These are phyloP conservation scores for Microcos paniculata DNA, from an alignment of 345 rosid genomes.

Conservation along the genomic window DNA sequence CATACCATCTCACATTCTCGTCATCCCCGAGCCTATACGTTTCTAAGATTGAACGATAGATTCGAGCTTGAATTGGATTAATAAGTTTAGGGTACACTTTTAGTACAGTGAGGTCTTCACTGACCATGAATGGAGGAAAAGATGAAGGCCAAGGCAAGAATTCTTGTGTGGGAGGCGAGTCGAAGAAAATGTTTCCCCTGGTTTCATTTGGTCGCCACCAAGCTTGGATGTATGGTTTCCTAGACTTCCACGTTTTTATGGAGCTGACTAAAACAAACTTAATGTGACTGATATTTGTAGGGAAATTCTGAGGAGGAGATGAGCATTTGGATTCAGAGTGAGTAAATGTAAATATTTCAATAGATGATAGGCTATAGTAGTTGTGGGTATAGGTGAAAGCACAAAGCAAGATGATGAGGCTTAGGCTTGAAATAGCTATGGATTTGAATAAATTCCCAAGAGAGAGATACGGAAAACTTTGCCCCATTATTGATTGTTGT, in stretches of 20 bases:
- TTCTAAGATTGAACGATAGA: slow-evolving; percentile 24
- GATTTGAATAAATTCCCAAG: no score
- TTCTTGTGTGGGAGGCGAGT: slow-evolving; percentile 38
- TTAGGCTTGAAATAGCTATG: no score
- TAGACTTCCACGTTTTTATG: slow-evolving; percentile 40
- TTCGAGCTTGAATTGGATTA: slow-evolving; percentile 15
- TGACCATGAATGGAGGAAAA: slow-evolving; percentile 48
- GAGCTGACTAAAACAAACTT: slow-evolving; percentile 49
- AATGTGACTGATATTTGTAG: slow-evolving; percentile 49
- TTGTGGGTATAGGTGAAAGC: slow-evolving; percentile 11
- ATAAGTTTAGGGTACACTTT: slow-evolving; percentile 28
- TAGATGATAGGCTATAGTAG: neutral
- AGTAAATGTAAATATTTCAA: neutral
- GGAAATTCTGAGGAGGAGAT: slow-evolving; percentile 39
- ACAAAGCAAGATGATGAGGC: no score
- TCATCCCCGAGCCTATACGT: neutral
- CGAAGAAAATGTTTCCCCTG: slow-evolving; percentile 57
- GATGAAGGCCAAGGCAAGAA: slow-evolving; percentile 49
- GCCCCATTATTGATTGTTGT: no score
- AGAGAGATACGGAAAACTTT: no score
- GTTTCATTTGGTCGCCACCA: slow-evolving; percentile 72
- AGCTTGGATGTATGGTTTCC: slow-evolving; percentile 46
- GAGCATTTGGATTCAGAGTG: slow-evolving; percentile 11
- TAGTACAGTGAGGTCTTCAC: slow-evolving; percentile 35
- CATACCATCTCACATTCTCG: slow-evolving; percentile 39